Evolutionary conservation across 2,329 filamentous ascomycete genomes (phyloP).

Genomic region (Calonectria pauciramosa): DNA sequence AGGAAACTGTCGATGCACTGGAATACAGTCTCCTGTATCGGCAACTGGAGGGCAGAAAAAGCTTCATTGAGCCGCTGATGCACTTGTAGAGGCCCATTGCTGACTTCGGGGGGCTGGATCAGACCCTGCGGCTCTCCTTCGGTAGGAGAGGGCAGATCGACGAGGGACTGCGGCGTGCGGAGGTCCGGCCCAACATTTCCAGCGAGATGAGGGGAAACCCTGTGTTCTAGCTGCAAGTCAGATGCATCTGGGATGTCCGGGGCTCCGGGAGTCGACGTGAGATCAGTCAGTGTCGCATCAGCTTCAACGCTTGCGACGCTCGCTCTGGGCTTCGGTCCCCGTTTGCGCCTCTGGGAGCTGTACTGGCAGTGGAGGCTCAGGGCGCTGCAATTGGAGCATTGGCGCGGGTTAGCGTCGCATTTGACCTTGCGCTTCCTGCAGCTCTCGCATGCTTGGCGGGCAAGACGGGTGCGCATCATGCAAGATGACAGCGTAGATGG

Average conservation of each 20-base stretch:
- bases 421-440: conserved; percentile 28
- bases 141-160: neutral
- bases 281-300: neutral
- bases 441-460: conserved; percentile 23
- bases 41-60: neutral
- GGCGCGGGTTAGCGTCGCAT: conserved; percentile 16
- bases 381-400: conserved; percentile 21
- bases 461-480: conserved; percentile 23
- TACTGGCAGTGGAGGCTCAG: conserved; percentile 16
- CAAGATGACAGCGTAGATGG: neutral
- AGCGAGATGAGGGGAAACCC: neutral
- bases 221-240: neutral
- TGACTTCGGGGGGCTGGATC: neutral
- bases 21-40: neutral
- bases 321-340: conserved; percentile 23
- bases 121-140: neutral
- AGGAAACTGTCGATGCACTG: conserved; percentile 19
- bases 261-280: neutral
- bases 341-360: conserved; percentile 19
- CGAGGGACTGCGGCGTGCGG: neutral
- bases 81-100: neutral
- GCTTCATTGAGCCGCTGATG: conserved; percentile 7
- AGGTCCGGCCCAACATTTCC: neutral
- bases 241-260: neutral
- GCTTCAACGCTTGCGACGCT: neutral